Percentiles rank a stretch among this genome's conserved stretches.
These are phyloP conservation scores for Selaginella tamariscina DNA, from an alignment of 75 land plant species.

Conservation along the genomic window DNA sequence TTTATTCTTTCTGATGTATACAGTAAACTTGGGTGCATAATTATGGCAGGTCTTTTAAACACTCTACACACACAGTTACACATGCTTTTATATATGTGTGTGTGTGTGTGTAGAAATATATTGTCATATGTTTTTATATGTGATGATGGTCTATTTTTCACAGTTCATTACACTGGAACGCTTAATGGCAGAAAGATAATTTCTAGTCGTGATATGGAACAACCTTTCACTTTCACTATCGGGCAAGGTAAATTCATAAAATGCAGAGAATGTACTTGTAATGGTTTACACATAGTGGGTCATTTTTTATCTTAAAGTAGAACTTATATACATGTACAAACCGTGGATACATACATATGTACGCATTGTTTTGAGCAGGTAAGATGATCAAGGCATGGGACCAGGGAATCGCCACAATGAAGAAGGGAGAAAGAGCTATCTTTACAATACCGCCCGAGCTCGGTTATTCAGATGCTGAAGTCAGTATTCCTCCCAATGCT, in stretches of 20 bases:
- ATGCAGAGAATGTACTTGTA: no score
- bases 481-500: background rate
- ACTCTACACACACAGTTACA: background rate
- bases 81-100: no score
- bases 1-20: background rate
- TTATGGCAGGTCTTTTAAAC: no score
- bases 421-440: slow-evolving; percentile 12
- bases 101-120: no score
- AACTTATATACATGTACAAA: no score
- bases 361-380: background rate
- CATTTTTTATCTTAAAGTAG: background rate
- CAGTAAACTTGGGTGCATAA: background rate
- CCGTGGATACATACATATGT: no score
- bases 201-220: background rate
- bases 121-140: no score
- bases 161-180: background rate
- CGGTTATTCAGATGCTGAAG: background rate
- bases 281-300: no score
- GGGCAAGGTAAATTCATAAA: background rate
- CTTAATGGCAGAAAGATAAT: background rate
- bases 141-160: no score
- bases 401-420: slow-evolving; percentile 25
- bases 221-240: background rate
- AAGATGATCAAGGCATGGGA: slow-evolving; percentile 22
- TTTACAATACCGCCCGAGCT: slow-evolving; percentile 8